phyloP scores from a whole-genome alignment of 2,329 filamentous ascomycete species.

The Nigrospora oryzae region DNA sequence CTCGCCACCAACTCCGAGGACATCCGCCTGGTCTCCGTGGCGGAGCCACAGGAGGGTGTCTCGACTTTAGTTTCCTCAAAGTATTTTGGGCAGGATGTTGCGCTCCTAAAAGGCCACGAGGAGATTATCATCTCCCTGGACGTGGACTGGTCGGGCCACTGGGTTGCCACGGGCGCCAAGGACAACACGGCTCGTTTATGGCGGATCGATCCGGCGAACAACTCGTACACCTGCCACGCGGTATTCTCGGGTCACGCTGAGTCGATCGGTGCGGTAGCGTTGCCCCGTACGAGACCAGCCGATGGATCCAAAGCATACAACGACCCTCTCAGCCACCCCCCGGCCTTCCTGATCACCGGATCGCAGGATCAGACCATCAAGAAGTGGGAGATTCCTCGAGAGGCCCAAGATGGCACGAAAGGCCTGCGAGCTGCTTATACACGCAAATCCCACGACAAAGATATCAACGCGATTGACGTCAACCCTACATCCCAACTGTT shows the following conservation, averaged over 20 bases:
- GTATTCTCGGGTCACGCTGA: slow-evolving; percentile 89
- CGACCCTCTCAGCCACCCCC: slow-evolving; percentile 71
- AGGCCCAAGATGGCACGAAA: slow-evolving; percentile 38
- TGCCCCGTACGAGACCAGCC: slow-evolving; percentile 63
- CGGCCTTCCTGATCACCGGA: slow-evolving; percentile 78
- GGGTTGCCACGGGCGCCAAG: slow-evolving; percentile 93
- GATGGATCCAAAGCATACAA: slow-evolving; percentile 61
- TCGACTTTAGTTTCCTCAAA: slow-evolving; percentile 23
- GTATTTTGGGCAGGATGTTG: slow-evolving; percentile 87
- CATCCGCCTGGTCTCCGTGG: slow-evolving; percentile 74
- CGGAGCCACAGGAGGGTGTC: slow-evolving; percentile 25
- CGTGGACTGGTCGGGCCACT: slow-evolving; percentile 93
- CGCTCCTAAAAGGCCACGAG: slow-evolving; percentile 78
- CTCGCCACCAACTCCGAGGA: slow-evolving; percentile 94
- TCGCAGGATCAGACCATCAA: slow-evolving; percentile 96
- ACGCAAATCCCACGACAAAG: slow-evolving; percentile 94
- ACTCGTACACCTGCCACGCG: slow-evolving; percentile 71
- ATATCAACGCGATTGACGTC: slow-evolving; percentile 91
- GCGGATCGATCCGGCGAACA: slow-evolving; percentile 69
- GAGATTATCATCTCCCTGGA: slow-evolving; percentile 95
- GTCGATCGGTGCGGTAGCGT: slow-evolving; percentile 80
- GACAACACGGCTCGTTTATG: slow-evolving; percentile 92
- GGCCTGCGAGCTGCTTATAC: slow-evolving; percentile 68
- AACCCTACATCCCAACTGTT: slow-evolving; percentile 71
- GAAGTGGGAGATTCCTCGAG: slow-evolving; percentile 72